A percentile compares a stretch with the other conserved stretches of the same genome.
These are phyloP conservation scores for Globisporangium splendens DNA, from an alignment of 352 stramenopile genomes.

Conservation along the genomic window DNA sequence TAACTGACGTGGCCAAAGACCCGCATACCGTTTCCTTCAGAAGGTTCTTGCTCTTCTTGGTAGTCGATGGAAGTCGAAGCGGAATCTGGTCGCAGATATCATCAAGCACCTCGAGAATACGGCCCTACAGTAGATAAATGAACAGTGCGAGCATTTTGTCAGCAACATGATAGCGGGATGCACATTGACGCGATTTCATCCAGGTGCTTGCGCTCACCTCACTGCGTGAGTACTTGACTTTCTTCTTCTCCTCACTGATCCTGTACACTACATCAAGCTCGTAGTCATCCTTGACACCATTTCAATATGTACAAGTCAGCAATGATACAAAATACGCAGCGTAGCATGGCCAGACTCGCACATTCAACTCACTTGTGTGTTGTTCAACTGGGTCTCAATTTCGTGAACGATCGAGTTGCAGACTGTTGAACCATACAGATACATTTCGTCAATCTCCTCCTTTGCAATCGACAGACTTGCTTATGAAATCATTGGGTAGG, in stretches of 20 bases:
- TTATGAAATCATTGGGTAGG: background rate
- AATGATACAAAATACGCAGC: background rate
- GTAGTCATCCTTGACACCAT: slow-evolving; percentile 51
- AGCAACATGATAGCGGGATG: background rate
- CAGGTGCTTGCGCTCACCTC: slow-evolving; percentile 31
- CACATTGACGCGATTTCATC: no score
- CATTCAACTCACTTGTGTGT: slow-evolving; percentile 36
- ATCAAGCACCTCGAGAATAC: slow-evolving; percentile 85
- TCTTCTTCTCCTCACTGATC: slow-evolving; percentile 87
- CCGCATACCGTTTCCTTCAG: slow-evolving; percentile 45
- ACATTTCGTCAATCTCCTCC: no score
- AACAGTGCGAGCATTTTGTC: background rate
- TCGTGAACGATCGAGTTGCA: slow-evolving; percentile 81
- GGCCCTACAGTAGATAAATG: slow-evolving; percentile 28
- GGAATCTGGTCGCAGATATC: slow-evolving; percentile 55
- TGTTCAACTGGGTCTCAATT: slow-evolving; percentile 80
- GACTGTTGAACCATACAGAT: slow-evolving; percentile 29
- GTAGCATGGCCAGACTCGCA: slow-evolving; percentile 1
- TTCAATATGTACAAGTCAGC: background rate
- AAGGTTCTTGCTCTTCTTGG: slow-evolving; percentile 55
- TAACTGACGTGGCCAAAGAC: no score
- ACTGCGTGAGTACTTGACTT: slow-evolving; percentile 79
- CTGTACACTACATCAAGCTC: slow-evolving; percentile 84
- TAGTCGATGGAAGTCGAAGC: slow-evolving; percentile 30
- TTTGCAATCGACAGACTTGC: background rate